phyloP scores from a whole-genome alignment of 441 rosid species.

The Geranium incanum region DNA sequence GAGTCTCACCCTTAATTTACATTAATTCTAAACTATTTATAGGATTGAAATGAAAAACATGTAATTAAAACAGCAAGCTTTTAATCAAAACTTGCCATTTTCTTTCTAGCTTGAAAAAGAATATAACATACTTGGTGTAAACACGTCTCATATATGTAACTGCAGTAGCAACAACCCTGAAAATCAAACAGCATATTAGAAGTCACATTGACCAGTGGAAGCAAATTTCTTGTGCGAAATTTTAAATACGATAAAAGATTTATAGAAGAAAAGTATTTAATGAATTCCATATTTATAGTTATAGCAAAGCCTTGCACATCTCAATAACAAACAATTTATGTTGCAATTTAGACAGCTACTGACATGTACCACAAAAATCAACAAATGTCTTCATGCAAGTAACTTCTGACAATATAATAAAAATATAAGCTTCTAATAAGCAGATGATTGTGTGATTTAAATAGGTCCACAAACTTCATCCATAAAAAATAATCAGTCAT shows the following conservation, averaged over 20 bases:
- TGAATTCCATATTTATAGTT: not conserved
- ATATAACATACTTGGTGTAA: conserved; percentile 53
- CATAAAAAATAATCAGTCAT: not conserved
- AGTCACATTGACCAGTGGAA: conserved; percentile 10
- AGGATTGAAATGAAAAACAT: not conserved
- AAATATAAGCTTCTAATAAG: not conserved
- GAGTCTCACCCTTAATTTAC: conserved; percentile 1
- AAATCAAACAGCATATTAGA: conserved; percentile 23
- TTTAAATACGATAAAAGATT: not conserved
- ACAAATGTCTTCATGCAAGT: not conserved
- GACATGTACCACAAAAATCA: not conserved
- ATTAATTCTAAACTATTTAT: not conserved
- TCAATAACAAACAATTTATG: not conserved
- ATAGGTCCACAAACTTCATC: not conserved
- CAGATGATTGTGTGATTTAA: not conserved
- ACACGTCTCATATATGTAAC: conserved; percentile 88
- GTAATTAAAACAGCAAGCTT: conserved; percentile 7
- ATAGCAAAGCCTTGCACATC: not conserved
- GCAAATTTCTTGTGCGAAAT: not conserved
- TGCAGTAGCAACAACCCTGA: conserved; percentile 91
- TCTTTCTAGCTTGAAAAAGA: conserved; percentile 11
- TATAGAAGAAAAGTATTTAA: not conserved
- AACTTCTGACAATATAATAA: not conserved
- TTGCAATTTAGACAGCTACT: not conserved
- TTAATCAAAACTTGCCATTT: conserved; percentile 10